Percentiles rank a stretch among this genome's conserved stretches.
Evolutionary conservation across 2,329 filamentous ascomycete species (phyloP).

Genomic region (Fusarium tjaetaba): DNA sequence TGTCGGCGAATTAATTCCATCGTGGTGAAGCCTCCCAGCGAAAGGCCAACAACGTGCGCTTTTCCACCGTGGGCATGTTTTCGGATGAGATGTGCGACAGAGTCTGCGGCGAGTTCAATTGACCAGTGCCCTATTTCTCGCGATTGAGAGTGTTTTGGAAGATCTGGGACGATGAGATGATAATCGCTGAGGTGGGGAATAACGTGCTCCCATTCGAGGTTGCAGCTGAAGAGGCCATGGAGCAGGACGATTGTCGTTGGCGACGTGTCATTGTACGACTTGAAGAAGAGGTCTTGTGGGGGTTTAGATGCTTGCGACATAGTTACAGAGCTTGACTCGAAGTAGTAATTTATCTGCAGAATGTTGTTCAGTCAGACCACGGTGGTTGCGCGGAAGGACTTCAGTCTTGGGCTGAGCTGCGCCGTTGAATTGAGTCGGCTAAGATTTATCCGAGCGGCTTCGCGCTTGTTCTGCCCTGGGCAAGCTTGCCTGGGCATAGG

Average conservation of each 20-base stretch:
- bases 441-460: background rate
- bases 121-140: slow-evolving; percentile 45
- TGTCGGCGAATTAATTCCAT: slow-evolving; percentile 11
- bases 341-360: background rate
- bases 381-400: too few relatives aligned
- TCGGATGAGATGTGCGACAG: slow-evolving; percentile 49
- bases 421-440: background rate
- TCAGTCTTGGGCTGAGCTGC: background rate
- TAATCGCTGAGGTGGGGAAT: slow-evolving; percentile 49
- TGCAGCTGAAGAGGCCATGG: slow-evolving; percentile 48
- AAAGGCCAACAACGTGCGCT: slow-evolving; percentile 55
- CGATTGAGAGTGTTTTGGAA: slow-evolving; percentile 52
- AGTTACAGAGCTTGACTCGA: fast-evolving
- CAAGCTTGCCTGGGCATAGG: background rate
- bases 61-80: slow-evolving; percentile 46
- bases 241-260: slow-evolving; percentile 46
- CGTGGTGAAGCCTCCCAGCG: slow-evolving; percentile 48
- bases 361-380: fast-evolving
- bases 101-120: slow-evolving; percentile 43
- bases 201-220: slow-evolving; percentile 50
- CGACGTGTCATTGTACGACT: slow-evolving; percentile 38
- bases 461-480: too few relatives aligned
- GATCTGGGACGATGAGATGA: slow-evolving; percentile 53
- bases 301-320: background rate
- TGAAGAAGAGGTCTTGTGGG: background rate